Evolutionary conservation across 2,329 filamentous ascomycete genomes (phyloP).

Genomic region (Pseudocercospora musae): DNA sequence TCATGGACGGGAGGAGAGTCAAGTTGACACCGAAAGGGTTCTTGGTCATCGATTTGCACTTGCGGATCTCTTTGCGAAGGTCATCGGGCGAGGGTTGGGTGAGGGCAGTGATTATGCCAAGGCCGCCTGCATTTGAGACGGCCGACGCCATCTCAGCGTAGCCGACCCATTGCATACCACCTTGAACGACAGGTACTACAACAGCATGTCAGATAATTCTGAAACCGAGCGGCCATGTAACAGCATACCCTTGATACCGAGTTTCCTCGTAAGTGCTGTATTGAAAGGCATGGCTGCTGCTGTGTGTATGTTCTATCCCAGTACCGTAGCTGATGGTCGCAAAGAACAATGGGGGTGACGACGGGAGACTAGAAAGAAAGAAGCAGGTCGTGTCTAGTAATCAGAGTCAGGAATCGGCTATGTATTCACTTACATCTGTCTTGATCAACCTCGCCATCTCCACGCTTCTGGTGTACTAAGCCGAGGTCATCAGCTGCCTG

Average conservation of each 20-base stretch:
- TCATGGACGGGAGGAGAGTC: conserved; percentile 84
- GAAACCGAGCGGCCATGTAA: not conserved
- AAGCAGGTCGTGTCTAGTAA: conserved; percentile 2
- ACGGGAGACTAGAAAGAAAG: not conserved
- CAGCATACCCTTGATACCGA: conserved; percentile 52
- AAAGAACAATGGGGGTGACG: not conserved
- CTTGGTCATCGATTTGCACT: conserved; percentile 74
- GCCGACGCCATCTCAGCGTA: conserved; percentile 74
- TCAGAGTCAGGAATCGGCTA: conserved; percentile 4
- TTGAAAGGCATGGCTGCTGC: conserved; percentile 57
- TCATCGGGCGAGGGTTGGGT: conserved; percentile 91
- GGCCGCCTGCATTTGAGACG: conserved; percentile 75
- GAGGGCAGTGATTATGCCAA: conserved; percentile 80
- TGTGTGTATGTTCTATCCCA: not conserved
- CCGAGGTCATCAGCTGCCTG: conserved; percentile 11
- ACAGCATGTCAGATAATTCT: conserved; percentile 4
- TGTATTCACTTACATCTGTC: conserved; percentile 1
- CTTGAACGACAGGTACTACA: conserved; percentile 75
- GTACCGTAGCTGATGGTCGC: not conserved
- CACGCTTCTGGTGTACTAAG: not conserved
- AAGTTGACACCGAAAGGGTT: conserved; percentile 91
- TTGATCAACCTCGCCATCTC: not conserved
- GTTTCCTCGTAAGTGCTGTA: conserved; percentile 59
- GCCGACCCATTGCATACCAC: conserved; percentile 84
- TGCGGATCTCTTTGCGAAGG: conserved; percentile 87